Evolutionary conservation across 129 eudicot species (phyloP), one percentile per base, ranked within the genome.

Genomic region (Helianthus annuus): DNA sequence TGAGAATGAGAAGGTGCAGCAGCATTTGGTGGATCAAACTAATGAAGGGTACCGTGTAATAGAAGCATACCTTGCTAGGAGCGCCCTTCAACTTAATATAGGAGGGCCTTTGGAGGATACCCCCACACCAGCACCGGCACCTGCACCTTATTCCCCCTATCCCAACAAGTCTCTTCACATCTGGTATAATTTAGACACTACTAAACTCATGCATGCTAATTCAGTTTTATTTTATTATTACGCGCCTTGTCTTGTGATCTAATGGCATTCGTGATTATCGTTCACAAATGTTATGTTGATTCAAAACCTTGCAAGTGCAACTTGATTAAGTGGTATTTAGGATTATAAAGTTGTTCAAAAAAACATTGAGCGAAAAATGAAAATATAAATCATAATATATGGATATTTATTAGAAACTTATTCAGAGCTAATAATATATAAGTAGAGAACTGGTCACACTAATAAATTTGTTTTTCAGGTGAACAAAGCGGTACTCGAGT

Each of bases 1-100:
- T 29, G 93, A 87, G 55, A 71, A 56, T 36, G 93, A 87, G 69
- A 85, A 81, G 79, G 82, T 84, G 57, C 86, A 88, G 52, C 78
- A 87, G 55, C 76, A 80, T 66, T 78, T 75, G 76, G 69, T 76
- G 1, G 79, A 39, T 65, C 10, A 42, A 0, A 32, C 38, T 10
- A 72, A 78, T 10, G 83, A 78, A 46, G 88, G 85, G 10, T 80
- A 73, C 64, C 68, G 59, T 8, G 78, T 71, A 11, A 52, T 78
- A 14, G 68, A 78, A 66, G 77, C 68, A 54, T 78, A 78, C n/a
- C 77, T 71, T 71, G 82, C 77, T 24, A 58, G 77, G 51, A 78
- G 64, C 24, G 48, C 71, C 52, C 82, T 78, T 65, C 82, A 78
- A 15, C 82, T 78, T 27, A 78, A 71, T 22, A 27, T 71, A 5